Evolutionary conservation across 768 basidiomycete species (phyloP), one percentile per base, ranked within the genome.

Genomic region (Phlebiopsis flavidoalba): DNA sequence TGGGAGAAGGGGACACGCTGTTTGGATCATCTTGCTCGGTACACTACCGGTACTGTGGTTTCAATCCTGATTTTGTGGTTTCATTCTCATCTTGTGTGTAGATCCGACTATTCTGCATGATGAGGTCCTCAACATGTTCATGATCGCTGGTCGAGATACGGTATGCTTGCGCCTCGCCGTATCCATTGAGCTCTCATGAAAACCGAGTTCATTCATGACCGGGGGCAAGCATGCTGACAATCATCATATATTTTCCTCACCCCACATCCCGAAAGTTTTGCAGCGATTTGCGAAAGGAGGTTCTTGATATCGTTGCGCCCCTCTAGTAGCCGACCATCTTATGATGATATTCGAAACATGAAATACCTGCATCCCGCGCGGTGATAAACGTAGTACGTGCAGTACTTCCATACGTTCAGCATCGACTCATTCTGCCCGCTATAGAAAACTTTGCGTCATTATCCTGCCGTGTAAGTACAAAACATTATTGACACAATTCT

Each of bases 371-470:
- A n/a, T n/a, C n/a, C 17, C 65, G 73, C 14, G 72, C 75, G 2
- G 70, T 76, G 26, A 67, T 76, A 53, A 76, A 76, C 50, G 26
- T 31, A 53, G 64, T 31, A 6, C 26, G 26, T 31, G 6, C 6
- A 31, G 26, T 31, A 6, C 26, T 31, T 6, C 2, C 26, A 31
- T 31, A 6, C 26, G 5, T 33, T 10, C 7, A 6, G 12, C n/a
- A n/a, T 21, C 17, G 14, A 35, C 5, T 33, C 33, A 15, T 31
- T n/a, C 15, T 8, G 15, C 12, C 8, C 6, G 4, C 49, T 3
- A 31, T 31, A 80, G 79, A 82, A n/a, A 69, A 77, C 78, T 7
- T 64, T 82, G 47, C 69, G 12, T 66, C 83, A 26, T 73, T 64
- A 50, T 31, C 71, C 70, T 35, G 61, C 69, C 26, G 74, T 75